These are phyloP conservation scores for Fennellomyces sp. DNA, from an alignment of 371 early-diverging fungal genomes.

Conservation along the genomic window DNA sequence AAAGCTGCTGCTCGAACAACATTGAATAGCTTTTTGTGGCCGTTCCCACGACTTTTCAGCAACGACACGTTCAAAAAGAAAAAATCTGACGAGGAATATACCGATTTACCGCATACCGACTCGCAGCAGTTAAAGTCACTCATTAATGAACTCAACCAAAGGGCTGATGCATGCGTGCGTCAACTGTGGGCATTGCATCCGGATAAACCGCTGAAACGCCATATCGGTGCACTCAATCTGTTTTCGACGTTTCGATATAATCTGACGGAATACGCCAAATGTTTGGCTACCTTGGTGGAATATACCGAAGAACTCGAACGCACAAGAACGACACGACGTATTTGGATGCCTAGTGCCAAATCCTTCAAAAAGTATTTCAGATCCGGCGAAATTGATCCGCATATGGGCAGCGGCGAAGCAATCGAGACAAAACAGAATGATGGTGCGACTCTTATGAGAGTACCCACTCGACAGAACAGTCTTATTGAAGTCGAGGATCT, in stretches of 20 bases:
- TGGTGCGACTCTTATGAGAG: slow-evolving; percentile 13
- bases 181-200: not conserved
- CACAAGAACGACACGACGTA: slow-evolving; percentile 8
- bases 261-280: slow-evolving; percentile 13
- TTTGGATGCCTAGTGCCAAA: slow-evolving; percentile 13
- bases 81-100: slow-evolving; percentile 1
- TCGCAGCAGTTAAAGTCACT: not conserved
- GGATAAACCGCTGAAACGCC: slow-evolving; percentile 1
- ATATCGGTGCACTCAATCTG: slow-evolving; percentile 9
- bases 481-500: not conserved
- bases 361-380: slow-evolving; percentile 19
- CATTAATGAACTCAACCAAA: not conserved
- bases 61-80: not conserved
- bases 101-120: not conserved
- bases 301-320: slow-evolving; percentile 18
- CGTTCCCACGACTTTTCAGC: slow-evolving; percentile 33
- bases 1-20: slow-evolving; percentile 22
- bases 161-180: not conserved
- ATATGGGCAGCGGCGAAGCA: slow-evolving; percentile 6
- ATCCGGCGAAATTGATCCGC: slow-evolving; percentile 11
- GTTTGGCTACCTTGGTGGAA: slow-evolving; percentile 11
- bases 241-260: slow-evolving; percentile 14
- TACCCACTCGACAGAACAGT: slow-evolving; percentile 2
- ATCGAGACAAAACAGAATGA: not conserved
- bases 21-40: slow-evolving; percentile 35